phyloP scores from a whole-genome alignment of 2,329 filamentous ascomycete genomes.

The Verticillium tricorpus region DNA sequence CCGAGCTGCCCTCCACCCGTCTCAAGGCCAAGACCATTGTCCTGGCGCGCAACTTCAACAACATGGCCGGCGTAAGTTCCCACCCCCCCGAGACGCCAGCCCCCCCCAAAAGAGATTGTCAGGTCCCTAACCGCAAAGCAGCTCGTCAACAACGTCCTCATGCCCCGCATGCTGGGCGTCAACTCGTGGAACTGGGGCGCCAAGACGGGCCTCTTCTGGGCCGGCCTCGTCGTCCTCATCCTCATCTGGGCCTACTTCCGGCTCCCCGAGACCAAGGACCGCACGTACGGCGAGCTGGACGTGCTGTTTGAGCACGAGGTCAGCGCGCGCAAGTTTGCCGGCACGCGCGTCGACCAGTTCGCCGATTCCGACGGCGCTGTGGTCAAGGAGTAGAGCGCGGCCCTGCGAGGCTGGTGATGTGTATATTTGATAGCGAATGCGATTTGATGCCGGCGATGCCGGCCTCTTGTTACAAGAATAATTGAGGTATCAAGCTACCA shows the following conservation, averaged over 20 bases:
- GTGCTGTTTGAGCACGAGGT: conserved; percentile 73
- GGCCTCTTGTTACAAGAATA: neutral
- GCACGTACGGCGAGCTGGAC: conserved; percentile 74
- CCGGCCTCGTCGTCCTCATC: conserved; percentile 41
- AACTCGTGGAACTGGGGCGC: conserved; percentile 44
- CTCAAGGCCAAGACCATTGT: conserved; percentile 52
- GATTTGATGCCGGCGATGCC: neutral
- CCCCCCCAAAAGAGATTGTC: neutral
- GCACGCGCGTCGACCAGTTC: conserved; percentile 52
- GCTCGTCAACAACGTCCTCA: conserved; percentile 43
- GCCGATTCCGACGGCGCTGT: conserved; percentile 28
- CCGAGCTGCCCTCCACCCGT: conserved; percentile 49
- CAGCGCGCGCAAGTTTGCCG: conserved; percentile 67
- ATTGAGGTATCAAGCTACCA: neutral
- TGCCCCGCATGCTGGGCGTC: conserved; percentile 43
- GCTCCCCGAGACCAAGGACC: conserved; percentile 48
- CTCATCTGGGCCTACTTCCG: conserved; percentile 46
- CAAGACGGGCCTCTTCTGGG: conserved; percentile 42
- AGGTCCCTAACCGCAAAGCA: neutral
- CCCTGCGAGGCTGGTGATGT: no score
- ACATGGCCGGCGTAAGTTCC: conserved; percentile 35
- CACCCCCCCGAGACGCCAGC: no score
- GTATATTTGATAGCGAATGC: no score
- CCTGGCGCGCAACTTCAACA: conserved; percentile 41
- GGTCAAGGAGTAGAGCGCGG: neutral